These are phyloP conservation scores for Boletus sp. DNA, from an alignment of 1,284 basidiomycete genomes.

Conservation along the genomic window DNA sequence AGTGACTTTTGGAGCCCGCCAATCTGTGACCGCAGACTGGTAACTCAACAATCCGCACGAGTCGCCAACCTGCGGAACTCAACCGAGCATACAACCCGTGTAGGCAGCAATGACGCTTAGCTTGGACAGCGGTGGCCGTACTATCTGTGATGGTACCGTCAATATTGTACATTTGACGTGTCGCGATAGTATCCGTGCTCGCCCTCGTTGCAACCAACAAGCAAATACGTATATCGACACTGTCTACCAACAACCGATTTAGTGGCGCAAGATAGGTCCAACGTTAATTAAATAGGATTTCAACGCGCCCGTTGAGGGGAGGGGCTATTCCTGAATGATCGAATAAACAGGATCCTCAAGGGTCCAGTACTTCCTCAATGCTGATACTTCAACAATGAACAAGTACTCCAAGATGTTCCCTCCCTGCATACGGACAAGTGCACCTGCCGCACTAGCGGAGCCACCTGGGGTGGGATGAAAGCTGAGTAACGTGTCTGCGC, in stretches of 20 bases:
- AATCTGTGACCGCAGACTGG: not conserved
- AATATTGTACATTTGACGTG: too few relatives aligned
- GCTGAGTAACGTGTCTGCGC: constrained; percentile 1
- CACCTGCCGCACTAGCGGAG: constrained; percentile 90
- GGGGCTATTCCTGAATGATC: constrained; percentile 68
- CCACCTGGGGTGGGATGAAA: constrained; percentile 56
- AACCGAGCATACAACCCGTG: not conserved
- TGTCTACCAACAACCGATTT: constrained; percentile 4
- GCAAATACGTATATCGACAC: not conserved
- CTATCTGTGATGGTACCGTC: too few relatives aligned
- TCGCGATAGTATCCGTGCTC: not conserved
- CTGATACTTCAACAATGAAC: constrained; percentile 85
- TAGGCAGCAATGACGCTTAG: not conserved
- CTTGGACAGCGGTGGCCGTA: not conserved
- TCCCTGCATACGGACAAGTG: constrained; percentile 81
- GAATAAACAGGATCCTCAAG: constrained; percentile 89
- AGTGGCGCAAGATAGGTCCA: constrained; percentile 8
- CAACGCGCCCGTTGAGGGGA: not conserved
- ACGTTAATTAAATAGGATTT: constrained; percentile 19
- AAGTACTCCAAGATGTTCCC: constrained; percentile 89
- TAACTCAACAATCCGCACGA: too few relatives aligned
- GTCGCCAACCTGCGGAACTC: too few relatives aligned
- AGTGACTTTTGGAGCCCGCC: too few relatives aligned
- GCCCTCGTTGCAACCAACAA: not conserved
- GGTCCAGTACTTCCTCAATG: constrained; percentile 29